Conservation (phyloP, 768 basidiomycete species). For the Tulasnella sp. region DNA sequence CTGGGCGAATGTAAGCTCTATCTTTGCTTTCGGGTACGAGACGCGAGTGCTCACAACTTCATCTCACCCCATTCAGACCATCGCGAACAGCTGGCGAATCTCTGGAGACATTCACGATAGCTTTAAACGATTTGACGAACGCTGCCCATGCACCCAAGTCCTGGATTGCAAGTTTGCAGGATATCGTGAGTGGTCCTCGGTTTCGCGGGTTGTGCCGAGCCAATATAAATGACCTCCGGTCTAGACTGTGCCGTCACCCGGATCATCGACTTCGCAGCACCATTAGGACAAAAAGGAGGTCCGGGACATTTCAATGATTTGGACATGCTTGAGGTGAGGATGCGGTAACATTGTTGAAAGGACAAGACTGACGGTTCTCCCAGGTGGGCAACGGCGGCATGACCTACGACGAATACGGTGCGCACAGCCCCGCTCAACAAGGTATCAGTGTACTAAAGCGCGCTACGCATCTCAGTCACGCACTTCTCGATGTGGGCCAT, state of each 20-base stretch:
- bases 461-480: conserved; percentile 24
- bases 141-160: conserved; percentile 28
- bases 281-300: conserved; percentile 37
- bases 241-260: conserved; percentile 34
- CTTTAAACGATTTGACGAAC: conserved; percentile 28
- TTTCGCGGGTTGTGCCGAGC: neutral
- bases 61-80: conserved; percentile 16
- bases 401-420: conserved; percentile 32
- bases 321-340: conserved; percentile 33
- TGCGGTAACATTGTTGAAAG: neutral
- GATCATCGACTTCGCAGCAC: conserved; percentile 42
- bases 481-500: conserved; percentile 46
- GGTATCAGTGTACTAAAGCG: neutral
- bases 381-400: conserved; percentile 28
- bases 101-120: conserved; percentile 41
- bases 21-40: neutral
- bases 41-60: neutral
- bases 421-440: neutral
- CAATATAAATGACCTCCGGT: neutral
- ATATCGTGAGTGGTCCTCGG: conserved; percentile 21
- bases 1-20: conserved; percentile 24
- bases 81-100: conserved; percentile 36
- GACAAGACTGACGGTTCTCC: neutral
- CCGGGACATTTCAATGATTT: conserved; percentile 41
- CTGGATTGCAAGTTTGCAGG: conserved; percentile 31